phyloP scores from a whole-genome alignment of 345 rosid genomes.

The Aegle marmelos region DNA sequence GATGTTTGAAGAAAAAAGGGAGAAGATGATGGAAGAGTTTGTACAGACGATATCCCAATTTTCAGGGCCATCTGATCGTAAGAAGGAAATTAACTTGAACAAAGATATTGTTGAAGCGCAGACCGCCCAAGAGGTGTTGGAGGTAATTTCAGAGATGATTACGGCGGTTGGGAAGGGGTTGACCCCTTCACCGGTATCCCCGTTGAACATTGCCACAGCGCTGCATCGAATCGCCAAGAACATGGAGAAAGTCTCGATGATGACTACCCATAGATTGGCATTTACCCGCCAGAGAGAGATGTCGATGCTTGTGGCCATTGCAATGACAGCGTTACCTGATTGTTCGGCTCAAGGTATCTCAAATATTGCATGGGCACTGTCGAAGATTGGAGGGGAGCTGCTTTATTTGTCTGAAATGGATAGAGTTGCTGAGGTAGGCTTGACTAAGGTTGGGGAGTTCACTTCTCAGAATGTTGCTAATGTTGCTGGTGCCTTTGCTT shows the following conservation, averaged over 20 bases:
- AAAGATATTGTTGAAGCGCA: slow-evolving; percentile 72
- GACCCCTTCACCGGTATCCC: slow-evolving; percentile 84
- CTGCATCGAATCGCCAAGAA: slow-evolving; percentile 89
- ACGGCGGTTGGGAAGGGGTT: slow-evolving; percentile 84
- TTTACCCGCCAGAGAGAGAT: slow-evolving; percentile 83
- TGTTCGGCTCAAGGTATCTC: slow-evolving; percentile 96
- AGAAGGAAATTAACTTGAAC: slow-evolving; percentile 74
- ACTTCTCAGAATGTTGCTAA: slow-evolving; percentile 94
- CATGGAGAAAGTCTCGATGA: slow-evolving; percentile 92
- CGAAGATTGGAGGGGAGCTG: slow-evolving; percentile 86
- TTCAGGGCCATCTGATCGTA: slow-evolving; percentile 72
- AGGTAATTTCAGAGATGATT: slow-evolving; percentile 63
- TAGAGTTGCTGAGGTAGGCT: slow-evolving; percentile 88
- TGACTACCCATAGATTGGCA: slow-evolving; percentile 59
- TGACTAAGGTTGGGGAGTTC: slow-evolving; percentile 60
- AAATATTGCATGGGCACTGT: slow-evolving; percentile 86
- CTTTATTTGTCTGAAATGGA: slow-evolving; percentile 95
- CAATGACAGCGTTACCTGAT: slow-evolving; percentile 77
- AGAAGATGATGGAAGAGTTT: slow-evolving; percentile 58
- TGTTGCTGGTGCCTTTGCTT: slow-evolving; percentile 88
- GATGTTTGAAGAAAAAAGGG: slow-evolving; percentile 68
- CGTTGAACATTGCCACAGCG: slow-evolving; percentile 79
- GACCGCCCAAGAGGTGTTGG: slow-evolving; percentile 76
- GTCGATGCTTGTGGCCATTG: slow-evolving; percentile 88
- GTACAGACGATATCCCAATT: slow-evolving; percentile 67